phyloP scores from a whole-genome alignment of 2,329 filamentous ascomycete species.

The Nemania diffusa region DNA sequence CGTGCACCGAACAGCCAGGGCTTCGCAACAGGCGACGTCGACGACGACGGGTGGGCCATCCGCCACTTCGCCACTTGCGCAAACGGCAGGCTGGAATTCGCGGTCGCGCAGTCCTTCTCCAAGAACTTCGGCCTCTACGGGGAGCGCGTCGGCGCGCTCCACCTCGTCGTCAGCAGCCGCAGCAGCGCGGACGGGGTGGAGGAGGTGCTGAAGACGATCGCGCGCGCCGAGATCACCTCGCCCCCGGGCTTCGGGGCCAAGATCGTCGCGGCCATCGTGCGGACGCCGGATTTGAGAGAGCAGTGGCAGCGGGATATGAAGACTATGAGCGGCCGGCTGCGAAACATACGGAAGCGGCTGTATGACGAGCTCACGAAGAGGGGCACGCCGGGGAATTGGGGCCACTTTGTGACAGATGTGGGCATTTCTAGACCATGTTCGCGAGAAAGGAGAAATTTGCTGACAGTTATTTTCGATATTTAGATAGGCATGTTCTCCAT shows the following conservation, averaged over 20 bases:
- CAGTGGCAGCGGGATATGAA: conserved; percentile 50
- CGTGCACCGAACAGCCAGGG: conserved; percentile 45
- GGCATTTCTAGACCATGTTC: background rate
- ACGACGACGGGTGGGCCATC: conserved; percentile 51
- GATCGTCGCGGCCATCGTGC: conserved; percentile 46
- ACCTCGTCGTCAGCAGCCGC: conserved; percentile 31
- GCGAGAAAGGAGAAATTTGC: background rate
- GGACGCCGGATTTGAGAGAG: conserved; percentile 35
- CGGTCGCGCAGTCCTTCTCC: conserved; percentile 50
- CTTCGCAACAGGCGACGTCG: conserved; percentile 50
- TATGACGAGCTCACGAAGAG: conserved; percentile 41
- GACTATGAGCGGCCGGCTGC: conserved; percentile 51
- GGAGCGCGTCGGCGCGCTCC: conserved; percentile 48
- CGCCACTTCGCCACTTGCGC: conserved; percentile 43
- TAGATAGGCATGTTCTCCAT: conserved; percentile 57
- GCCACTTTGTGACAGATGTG: conserved; percentile 42
- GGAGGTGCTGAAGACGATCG: conserved; percentile 28
- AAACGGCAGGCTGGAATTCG: conserved; percentile 37
- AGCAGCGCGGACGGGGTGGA: conserved; percentile 16
- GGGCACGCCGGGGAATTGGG: conserved; percentile 47
- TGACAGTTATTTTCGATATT: background rate
- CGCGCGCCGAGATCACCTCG: conserved; percentile 46
- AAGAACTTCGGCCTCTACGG: conserved; percentile 55
- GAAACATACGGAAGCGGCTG: conserved; percentile 45
- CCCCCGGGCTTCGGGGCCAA: conserved; percentile 47